A percentile compares a stretch with the other conserved stretches of the same genome.
These are phyloP conservation scores for Mycena vulgaris DNA, from an alignment of 768 basidiomycete species.

Conservation along the genomic window DNA sequence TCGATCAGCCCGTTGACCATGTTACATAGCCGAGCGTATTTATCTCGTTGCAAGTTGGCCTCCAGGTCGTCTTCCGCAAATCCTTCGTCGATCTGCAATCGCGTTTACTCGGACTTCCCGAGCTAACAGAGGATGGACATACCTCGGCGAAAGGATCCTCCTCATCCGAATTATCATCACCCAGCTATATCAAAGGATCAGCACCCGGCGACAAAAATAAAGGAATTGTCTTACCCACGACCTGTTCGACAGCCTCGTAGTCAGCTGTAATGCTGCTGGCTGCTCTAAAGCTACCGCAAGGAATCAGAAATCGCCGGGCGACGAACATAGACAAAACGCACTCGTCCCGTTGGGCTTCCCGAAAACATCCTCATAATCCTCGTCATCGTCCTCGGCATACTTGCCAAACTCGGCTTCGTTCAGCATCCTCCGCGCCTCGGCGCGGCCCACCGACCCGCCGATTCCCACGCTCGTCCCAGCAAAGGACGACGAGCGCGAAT, in stretches of 20 bases:
- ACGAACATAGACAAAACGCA: slow-evolving; percentile 54
- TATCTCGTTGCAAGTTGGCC: slow-evolving; percentile 93
- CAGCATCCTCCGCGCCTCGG: slow-evolving; percentile 70
- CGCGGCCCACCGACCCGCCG: slow-evolving; percentile 75
- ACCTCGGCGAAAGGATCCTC: slow-evolving; percentile 98
- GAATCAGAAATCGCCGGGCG: slow-evolving; percentile 7
- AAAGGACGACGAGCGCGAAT: slow-evolving; percentile 74
- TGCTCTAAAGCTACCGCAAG: slow-evolving; percentile 65
- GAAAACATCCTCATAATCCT: slow-evolving; percentile 97
- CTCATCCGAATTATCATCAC: slow-evolving; percentile 89
- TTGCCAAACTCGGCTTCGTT: slow-evolving; percentile 82
- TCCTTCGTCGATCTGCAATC: slow-evolving; percentile 88
- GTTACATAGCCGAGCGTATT: slow-evolving; percentile 88
- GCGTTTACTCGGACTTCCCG: neutral
- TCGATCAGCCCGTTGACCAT: slow-evolving; percentile 90
- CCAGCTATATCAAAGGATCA: slow-evolving; percentile 61
- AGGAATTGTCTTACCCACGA: slow-evolving; percentile 77
- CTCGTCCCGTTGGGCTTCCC: slow-evolving; percentile 80
- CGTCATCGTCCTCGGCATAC: slow-evolving; percentile 89
- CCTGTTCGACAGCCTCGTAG: slow-evolving; percentile 88
- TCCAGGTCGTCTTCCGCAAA: slow-evolving; percentile 94
- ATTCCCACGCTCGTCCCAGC: slow-evolving; percentile 57
- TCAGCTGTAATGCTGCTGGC: slow-evolving; percentile 85
- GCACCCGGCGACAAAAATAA: neutral
- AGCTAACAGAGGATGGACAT: slow-evolving; percentile 9